phyloP scores from a whole-genome alignment of 768 basidiomycete species.

The Punctularia strigosozonata region DNA sequence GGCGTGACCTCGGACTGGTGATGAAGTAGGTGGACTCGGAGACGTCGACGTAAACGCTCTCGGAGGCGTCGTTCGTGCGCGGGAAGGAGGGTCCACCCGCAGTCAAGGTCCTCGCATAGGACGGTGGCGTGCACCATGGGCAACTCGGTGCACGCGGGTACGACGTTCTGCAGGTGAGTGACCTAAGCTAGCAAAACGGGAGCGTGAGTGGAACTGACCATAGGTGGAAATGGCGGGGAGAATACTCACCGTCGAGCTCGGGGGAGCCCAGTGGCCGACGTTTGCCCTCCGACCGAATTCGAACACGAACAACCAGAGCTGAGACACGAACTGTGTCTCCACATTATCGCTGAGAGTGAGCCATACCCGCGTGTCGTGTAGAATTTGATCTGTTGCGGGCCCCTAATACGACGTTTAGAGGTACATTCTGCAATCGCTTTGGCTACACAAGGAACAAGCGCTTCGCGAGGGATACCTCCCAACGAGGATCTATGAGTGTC shows the following conservation, averaged over 20 bases:
- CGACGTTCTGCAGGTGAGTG: constrained; percentile 31
- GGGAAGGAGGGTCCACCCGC: too few relatives aligned
- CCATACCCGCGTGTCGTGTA: constrained; percentile 62
- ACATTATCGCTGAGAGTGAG: constrained; percentile 37
- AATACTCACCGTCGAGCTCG: constrained; percentile 55
- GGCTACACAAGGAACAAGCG: too few relatives aligned
- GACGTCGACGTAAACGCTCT: too few relatives aligned
- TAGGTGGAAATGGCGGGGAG: too few relatives aligned
- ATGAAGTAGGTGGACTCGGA: too few relatives aligned
- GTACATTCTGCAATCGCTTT: too few relatives aligned
- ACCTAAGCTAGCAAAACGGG: constrained; percentile 47
- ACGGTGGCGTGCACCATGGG: constrained; percentile 49
- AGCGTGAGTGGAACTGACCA: not conserved
- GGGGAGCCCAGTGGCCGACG: constrained; percentile 40
- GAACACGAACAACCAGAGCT: constrained; percentile 62
- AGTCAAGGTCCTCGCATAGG: not conserved
- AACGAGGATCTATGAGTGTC: too few relatives aligned
- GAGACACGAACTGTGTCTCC: constrained; percentile 39
- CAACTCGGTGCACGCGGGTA: constrained; percentile 26
- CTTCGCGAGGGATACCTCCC: too few relatives aligned
- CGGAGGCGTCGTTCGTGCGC: not conserved
- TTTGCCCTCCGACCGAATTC: constrained; percentile 52
- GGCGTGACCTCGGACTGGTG: too few relatives aligned
- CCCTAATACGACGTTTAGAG: too few relatives aligned
- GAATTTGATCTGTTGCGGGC: too few relatives aligned